Evolutionary conservation across 1,139 yeast species (phyloP), one percentile per base, ranked within the genome.

Genomic region (Blastobotrys ciferrii): DNA sequence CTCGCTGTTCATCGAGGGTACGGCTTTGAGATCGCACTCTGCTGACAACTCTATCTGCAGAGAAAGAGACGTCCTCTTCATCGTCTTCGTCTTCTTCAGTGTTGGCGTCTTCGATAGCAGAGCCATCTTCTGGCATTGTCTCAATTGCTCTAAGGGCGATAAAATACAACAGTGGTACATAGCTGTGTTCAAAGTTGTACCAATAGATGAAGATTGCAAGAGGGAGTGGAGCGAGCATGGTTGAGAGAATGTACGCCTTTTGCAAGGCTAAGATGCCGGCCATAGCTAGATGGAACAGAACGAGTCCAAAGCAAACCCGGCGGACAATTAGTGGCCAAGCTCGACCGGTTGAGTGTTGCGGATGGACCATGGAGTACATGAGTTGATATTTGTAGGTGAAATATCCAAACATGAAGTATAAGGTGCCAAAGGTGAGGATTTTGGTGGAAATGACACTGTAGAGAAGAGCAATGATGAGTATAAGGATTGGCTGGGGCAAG

Each of bases 271-370:
- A 71, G 0, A 95, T 84, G 1, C 97, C 98, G 1, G 91, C 89
- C 88, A 89, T 88, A 13, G 96, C 87, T 50, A 91, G 67, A 61
- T 92, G 98, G 63, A 92, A 87, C 11, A 87, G 66, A 14, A 84
- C 66, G 38, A 87, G 65, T 0, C 95, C 95, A 42, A 85, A 65
- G 46, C 84, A 78, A 2, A 87, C 76, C 54, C 96, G 72, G 55
- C 94, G 75, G 64, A 82, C 81, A 2, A 87, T 83, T 52, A 86
- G 70, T 0, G 94, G 91, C 95, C 95, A 87, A 0, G 87, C 91
- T 59, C 83, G 82, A 2, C 95, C 96, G 0, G 95, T 87, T 0
- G 94, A 84, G 65, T 87, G 96, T 44, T 88, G 95, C 3, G 92
- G 87, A 63, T 87, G 95, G 32, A 86, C 87, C 71, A 84, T 82